Base-by-base conservation (phyloP, 345 rosid species). In the Syzygium aromaticum region DNA sequence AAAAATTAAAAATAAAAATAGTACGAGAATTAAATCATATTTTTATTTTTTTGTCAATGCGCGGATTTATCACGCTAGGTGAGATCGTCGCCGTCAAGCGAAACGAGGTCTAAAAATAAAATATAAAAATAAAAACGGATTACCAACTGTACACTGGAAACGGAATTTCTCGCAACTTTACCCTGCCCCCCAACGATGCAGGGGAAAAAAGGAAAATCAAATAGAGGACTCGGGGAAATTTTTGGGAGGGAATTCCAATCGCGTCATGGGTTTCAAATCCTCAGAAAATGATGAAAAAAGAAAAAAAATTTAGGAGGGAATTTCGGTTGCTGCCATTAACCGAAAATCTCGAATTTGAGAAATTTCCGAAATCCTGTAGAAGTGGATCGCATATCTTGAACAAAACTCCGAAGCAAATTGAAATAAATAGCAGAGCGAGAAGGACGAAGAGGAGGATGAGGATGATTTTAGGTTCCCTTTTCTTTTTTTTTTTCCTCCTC, bases 311-410 rank as follows among this genome's bases (percentile, higher is more conserved):
- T n/a, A n/a, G 27, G 82, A 73, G 82, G 82, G 82, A 38, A 38
- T 38, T 38, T 73, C 27, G 2, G 25, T 19, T 38, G 73, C 5
- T 8, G 3, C 30, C 7, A 61, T 13, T 13, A n/a, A 61, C 15
- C 4, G 13, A 61, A 61, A 61, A 61, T n/a, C 33, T 27, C 33
- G n/a, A 59, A 67, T 33, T 67, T 1, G 12, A 33, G 17, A 33
- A 6, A 17, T 6, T 17, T 0, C 5, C 0, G 0, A 73, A 67
- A 67, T 67, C 8, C 33, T 67, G 12, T 67, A 0, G 6, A 1
- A 73, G 1, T 0, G 11, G 7, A 73, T 73, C 1, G 15, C 49
- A 10, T 73, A 73, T 19, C 27, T 73, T 5, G 27, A 73, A 8
- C 82, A 19, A 21, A 19, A 73, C 0, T 73, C 2, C 4, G 1